Evolutionary conservation across 2,329 filamentous ascomycete species (phyloP), one percentile per base, ranked within the genome.

Genomic region (Pseudogymnoascus sp.): DNA sequence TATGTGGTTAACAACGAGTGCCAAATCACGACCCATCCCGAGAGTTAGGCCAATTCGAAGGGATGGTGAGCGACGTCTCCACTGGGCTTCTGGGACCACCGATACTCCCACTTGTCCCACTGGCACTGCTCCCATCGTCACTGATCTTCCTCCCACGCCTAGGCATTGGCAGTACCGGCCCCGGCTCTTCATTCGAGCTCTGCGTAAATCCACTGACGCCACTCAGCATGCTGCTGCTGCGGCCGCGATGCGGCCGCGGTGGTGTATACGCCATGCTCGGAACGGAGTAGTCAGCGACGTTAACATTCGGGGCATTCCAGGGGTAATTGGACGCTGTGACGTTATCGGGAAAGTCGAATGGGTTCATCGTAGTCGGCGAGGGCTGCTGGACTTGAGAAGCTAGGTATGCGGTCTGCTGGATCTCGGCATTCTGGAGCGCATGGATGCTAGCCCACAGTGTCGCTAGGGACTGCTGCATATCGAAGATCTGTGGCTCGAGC

Each of bases 191-290:
- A 59, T 77, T 78, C 67, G 81, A 85, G 14, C 80, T 84, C 73
- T 87, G 83, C 6, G 85, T 88, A 68, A 87, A 86, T 18, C 84
- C 84, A n/a, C 84, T 86, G 2, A 87, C 77, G 68, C 86, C 82
- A 69, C 84, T 87, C 2, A 88, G 80, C 85, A 88, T 88, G 63
- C 83, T 86, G 8, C 83, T 86, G 31, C 84, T 87, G 59, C 85
- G 81, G 21, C 83, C 84, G 50, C 84, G 75, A 33, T 70, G n/a
- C 65, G 67, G 23, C 63, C 62, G 60, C 67, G 69, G 37, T 62
- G 40, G 12, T 12, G 50, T 56, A 56, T 56, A 56, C n/a, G 50
- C 50, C 50, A 56, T 33, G 65, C 42, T 4, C 67, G 69, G 44
- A 65, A 68, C n/a, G 64, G 64, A n/a, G 23, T 62, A 42, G 10